Percentiles rank a stretch among this genome's conserved stretches.
Evolutionary conservation across 78 protist genomes (phyloP).

Genomic region (Cavenderia fasciculata): DNA sequence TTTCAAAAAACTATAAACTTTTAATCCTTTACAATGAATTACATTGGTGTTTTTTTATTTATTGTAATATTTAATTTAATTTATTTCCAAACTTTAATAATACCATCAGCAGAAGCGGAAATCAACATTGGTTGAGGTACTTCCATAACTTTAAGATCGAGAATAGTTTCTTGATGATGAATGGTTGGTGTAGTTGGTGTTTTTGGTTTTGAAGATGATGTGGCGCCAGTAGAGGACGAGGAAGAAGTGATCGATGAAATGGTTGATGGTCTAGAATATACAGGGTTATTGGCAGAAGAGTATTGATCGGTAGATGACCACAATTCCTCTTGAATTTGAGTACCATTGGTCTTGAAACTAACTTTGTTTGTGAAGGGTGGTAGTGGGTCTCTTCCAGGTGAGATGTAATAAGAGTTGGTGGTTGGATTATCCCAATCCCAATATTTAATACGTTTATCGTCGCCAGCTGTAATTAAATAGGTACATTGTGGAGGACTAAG

Average conservation of each 20-base stretch:
- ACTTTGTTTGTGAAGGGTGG: conserved; percentile 29
- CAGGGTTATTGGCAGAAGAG: conserved; percentile 12
- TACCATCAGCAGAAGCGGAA: conserved; percentile 79
- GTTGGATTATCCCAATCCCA: conserved; percentile 51
- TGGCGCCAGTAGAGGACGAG: conserved; percentile 2
- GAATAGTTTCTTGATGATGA: conserved; percentile 81
- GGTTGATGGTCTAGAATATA: conserved; percentile 4
- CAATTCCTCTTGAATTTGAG: conserved; percentile 47
- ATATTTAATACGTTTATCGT: conserved; percentile 73
- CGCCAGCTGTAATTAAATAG: conserved; percentile 72
- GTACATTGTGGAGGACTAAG: conserved; percentile 57
- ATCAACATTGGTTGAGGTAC: conserved; percentile 83
- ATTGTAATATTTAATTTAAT: too few relatives aligned
- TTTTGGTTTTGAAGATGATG: conserved; percentile 34
- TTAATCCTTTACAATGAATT: too few relatives aligned
- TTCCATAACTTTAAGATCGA: conserved; percentile 76
- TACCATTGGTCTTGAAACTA: conserved; percentile 24
- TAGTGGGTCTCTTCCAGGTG: conserved; percentile 54
- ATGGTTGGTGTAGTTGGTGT: conserved; percentile 53
- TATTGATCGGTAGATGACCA: conserved; percentile 69
- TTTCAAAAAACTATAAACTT: too few relatives aligned
- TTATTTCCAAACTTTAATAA: conserved; percentile 82
- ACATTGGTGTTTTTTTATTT: too few relatives aligned
- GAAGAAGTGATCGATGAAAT: not conserved
- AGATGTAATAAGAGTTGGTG: conserved; percentile 26